These are phyloP conservation scores for Arabis alpina DNA, from an alignment of 345 rosid genomes.

Conservation along the genomic window DNA sequence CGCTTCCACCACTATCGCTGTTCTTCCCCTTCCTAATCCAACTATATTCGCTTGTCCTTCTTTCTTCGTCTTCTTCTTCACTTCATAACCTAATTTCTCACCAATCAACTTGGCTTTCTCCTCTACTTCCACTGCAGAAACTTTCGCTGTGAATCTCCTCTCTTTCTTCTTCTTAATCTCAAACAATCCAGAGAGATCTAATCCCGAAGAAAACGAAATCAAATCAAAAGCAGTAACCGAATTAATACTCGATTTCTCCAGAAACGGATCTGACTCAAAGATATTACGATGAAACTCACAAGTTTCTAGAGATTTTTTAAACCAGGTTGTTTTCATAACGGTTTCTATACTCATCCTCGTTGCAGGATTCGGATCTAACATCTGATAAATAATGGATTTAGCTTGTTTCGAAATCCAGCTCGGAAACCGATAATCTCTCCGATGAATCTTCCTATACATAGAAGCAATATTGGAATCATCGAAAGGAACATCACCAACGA, in stretches of 20 bases:
- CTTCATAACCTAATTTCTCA: conserved; percentile 62
- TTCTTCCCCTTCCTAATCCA: conserved; percentile 70
- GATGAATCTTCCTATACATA: conserved; percentile 70
- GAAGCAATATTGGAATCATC: conserved; percentile 63
- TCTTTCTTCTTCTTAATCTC: conserved; percentile 55
- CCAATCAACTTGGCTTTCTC: conserved; percentile 69
- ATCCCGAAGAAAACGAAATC: conserved; percentile 72
- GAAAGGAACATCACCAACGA: conserved; percentile 71
- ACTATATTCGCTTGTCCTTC: conserved; percentile 36
- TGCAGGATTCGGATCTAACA: conserved; percentile 82
- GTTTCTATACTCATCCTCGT: conserved; percentile 70
- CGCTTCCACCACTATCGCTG: conserved; percentile 53
- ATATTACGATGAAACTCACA: conserved; percentile 27
- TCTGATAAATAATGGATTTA: conserved; percentile 58
- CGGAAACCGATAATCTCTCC: conserved; percentile 72
- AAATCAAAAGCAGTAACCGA: conserved; percentile 73
- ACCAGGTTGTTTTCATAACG: conserved; percentile 66
- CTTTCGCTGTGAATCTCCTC: conserved; percentile 67
- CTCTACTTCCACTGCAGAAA: conserved; percentile 53
- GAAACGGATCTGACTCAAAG: conserved; percentile 21
- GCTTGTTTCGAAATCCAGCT: conserved; percentile 65
- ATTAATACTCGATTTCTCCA: conserved; percentile 25
- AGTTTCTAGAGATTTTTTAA: conserved; percentile 52
- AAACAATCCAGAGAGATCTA: conserved; percentile 80
- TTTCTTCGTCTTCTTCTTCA: conserved; percentile 65